Conservation (phyloP, 2,329 filamentous ascomycete species). For the Ophiostoma quercus region DNA sequence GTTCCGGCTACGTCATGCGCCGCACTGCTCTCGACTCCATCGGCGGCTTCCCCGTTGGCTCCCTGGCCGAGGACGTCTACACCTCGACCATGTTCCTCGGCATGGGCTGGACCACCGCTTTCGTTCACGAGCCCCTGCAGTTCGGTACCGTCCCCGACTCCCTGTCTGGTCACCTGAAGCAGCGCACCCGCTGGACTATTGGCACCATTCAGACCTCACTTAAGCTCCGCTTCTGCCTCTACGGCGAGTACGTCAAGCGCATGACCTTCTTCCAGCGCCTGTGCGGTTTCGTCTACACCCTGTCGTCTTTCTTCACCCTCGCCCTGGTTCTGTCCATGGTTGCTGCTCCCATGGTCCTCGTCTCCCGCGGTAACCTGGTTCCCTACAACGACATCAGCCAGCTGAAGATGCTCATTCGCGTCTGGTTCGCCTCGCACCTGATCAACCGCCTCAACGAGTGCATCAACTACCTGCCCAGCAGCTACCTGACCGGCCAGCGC, state of each 20-base stretch:
- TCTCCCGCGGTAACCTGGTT: constrained; percentile 53
- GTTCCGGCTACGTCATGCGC: constrained; percentile 57
- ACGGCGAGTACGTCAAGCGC: constrained; percentile 45
- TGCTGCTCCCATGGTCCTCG: constrained; percentile 54
- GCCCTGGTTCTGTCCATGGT: constrained; percentile 51
- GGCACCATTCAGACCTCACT: constrained; percentile 54
- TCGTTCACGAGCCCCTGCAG: constrained; percentile 55
- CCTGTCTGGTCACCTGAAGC: constrained; percentile 51
- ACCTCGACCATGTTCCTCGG: constrained; percentile 56
- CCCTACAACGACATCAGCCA: constrained; percentile 49
- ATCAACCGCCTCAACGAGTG: constrained; percentile 51
- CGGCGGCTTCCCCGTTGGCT: constrained; percentile 56
- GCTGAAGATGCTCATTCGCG: constrained; percentile 53
- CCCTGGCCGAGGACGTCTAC: constrained; percentile 56
- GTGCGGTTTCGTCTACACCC: constrained; percentile 53
- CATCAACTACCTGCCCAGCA: constrained; percentile 52
- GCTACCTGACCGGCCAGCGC: constrained; percentile 55
- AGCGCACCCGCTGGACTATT: constrained; percentile 53
- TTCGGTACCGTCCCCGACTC: constrained; percentile 57
- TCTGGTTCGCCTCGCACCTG: constrained; percentile 48
- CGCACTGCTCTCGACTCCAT: constrained; percentile 55
- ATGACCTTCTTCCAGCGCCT: constrained; percentile 55
- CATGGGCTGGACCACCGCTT: constrained; percentile 58
- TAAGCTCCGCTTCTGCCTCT: constrained; percentile 57
- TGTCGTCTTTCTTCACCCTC: constrained; percentile 38